Evolutionary conservation across 2,329 filamentous ascomycete species (phyloP), one percentile per base, ranked within the genome.

Genomic region (Apiospora rasikravindrae): DNA sequence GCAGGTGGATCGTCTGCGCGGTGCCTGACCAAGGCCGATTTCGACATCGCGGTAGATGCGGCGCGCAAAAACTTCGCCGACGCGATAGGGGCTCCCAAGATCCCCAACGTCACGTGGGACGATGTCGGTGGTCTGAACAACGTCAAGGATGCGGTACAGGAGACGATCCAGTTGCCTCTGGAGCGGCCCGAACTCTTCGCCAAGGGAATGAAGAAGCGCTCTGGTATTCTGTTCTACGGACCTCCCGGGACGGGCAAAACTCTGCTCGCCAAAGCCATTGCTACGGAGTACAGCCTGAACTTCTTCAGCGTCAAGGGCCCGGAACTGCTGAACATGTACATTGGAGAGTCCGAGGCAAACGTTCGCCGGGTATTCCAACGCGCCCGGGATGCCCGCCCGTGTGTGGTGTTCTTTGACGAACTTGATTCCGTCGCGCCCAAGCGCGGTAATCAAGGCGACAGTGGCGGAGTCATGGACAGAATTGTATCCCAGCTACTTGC

Each of bases 61-160:
- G 96, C 96, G 0, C 91, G 96, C 71, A 98, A 98, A 87, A 98
- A 98, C 83, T 99, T 99, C 81, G 96, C 96, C 7, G 96, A 98
- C 81, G 93, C 96, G 0, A 99, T 99, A 75, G 96, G 96, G 33
- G 96, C 96, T 6, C 96, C 96, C 2, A 98, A 98, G 87, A 98
- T 98, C 74, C 96, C 96, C 8, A 98, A 98, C 74, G 96, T 99
- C 8, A 92, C 92, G 29, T 99, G 96, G 96, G 93, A 96, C 76
- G 96, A 99, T 81, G 96, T 99, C 26, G 96, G 96, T 81, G 96
- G 96, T 69, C 87, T 98, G 44, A 91, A 93, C 42, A 95, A 98
- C 77, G 95, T 98, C 81, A 98, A 98, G 85, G 95, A 98, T 76
- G 95, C 96, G n/a, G 93, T 98, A 70, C 94, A 94, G 81, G 96